Conservation (phyloP, 1,284 basidiomycete genomes). For the Ganoderma leucocontextum region DNA sequence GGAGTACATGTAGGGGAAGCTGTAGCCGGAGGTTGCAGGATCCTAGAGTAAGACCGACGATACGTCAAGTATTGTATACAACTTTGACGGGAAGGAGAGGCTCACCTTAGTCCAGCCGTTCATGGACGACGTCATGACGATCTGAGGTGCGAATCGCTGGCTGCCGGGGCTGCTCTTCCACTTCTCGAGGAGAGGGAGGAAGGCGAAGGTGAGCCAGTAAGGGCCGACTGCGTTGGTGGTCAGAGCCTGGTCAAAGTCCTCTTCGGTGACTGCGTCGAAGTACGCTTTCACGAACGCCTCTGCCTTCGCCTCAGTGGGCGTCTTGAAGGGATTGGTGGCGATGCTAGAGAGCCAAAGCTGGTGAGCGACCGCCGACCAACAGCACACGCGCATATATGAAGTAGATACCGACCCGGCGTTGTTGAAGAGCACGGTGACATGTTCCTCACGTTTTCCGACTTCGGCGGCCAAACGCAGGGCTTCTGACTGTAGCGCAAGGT, state of each 20-base stretch:
- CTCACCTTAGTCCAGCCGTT: slow-evolving; percentile 60
- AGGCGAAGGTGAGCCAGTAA: slow-evolving; percentile 61
- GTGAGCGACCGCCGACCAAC: background rate
- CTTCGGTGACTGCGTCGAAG: slow-evolving; percentile 50
- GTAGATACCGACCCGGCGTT: slow-evolving; percentile 45
- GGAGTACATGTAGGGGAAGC: slow-evolving; percentile 58
- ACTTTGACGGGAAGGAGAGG: background rate
- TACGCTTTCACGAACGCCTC: slow-evolving; percentile 48
- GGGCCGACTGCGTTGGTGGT: slow-evolving; percentile 56
- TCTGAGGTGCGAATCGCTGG: slow-evolving; percentile 52
- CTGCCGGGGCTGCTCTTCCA: slow-evolving; percentile 46
- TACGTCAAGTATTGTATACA: background rate
- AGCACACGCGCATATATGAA: background rate
- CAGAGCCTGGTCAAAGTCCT: slow-evolving; percentile 48
- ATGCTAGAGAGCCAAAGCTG: background rate
- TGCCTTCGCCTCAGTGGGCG: slow-evolving; percentile 46
- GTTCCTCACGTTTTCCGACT: slow-evolving; percentile 48
- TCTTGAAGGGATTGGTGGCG: slow-evolving; percentile 42
- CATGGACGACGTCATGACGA: slow-evolving; percentile 62
- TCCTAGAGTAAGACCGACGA: slow-evolving; percentile 41
- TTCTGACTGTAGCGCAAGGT: slow-evolving; percentile 46
- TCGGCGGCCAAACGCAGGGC: slow-evolving; percentile 54
- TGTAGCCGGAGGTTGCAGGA: slow-evolving; percentile 48
- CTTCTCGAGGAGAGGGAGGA: slow-evolving; percentile 57
- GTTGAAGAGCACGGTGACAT: slow-evolving; percentile 54